Conservation (phyloP, 23 red algal species). For the Agarophyton chilense region DNA sequence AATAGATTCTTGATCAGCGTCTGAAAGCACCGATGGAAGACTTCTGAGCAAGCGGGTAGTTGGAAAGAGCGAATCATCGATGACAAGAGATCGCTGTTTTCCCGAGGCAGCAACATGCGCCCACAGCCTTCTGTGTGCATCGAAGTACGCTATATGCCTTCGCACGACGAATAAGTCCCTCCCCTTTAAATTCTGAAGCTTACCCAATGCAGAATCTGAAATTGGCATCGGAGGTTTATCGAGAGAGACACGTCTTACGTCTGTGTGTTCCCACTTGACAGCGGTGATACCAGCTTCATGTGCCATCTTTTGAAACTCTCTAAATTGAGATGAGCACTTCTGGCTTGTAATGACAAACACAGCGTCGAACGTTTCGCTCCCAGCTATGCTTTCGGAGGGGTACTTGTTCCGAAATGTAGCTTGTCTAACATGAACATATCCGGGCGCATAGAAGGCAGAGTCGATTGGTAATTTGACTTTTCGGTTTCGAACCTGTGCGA, state of each 20-base stretch:
- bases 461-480: background rate
- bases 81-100: slow-evolving; percentile 53
- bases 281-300: slow-evolving; percentile 18
- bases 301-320: slow-evolving; percentile 24
- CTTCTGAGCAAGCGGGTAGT: slow-evolving; percentile 45
- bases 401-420: slow-evolving; percentile 73
- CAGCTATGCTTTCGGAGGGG: slow-evolving; percentile 23
- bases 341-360: slow-evolving; percentile 68
- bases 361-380: slow-evolving; percentile 51
- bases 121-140: slow-evolving; percentile 57
- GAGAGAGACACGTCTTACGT: slow-evolving; percentile 24
- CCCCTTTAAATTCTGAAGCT: background rate
- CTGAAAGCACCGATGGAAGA: slow-evolving; percentile 31
- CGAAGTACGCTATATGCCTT: slow-evolving; percentile 51
- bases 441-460: background rate
- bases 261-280: background rate
- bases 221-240: slow-evolving; percentile 15
- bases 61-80: slow-evolving; percentile 62
- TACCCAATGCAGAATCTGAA: background rate
- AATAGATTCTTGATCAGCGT: slow-evolving; percentile 69
- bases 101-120: background rate
- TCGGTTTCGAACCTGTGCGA: slow-evolving; percentile 38
- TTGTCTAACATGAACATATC: slow-evolving; percentile 26
- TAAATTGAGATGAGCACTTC: slow-evolving; percentile 42
- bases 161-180: background rate